Evolutionary conservation across 345 rosid genomes (phyloP), one percentile per base, ranked within the genome.

Genomic region (Heritiera fomes): DNA sequence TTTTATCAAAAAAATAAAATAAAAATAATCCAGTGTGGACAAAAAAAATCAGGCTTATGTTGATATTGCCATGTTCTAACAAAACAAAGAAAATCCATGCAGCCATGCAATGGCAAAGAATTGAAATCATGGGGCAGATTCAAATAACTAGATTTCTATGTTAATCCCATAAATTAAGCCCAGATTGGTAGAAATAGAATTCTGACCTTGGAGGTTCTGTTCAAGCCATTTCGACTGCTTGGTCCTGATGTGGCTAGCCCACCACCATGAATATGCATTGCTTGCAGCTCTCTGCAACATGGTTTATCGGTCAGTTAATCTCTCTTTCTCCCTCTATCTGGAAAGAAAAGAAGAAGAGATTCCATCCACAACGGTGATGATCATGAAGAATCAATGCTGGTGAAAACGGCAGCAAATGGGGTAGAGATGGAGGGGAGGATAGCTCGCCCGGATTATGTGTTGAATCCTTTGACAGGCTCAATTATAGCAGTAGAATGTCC

Each of bases 191-290:
- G 12, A 59, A 59, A 13, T 9, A 18, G 12, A 59, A 59, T 20
- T 79, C 12, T 49, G 81, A 90, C 97, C 97, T 8, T 87, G 89
- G 73, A 93, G 90, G 85, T 89, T 93, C 73, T 88, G 89, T 80
- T 93, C 94, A 12, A 93, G 90, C 97, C 97, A 91, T 88, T 93
- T 91, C 5, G 97, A 93, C 65, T 93, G 95, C 82, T 93, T 93
- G 34, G 97, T 93, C 56, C 97, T 83, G 60, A 93, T 88, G 81
- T 93, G 95, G 86, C 95, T 93, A 4, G 95, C 95, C 97, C 97
- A 93, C 97, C 95, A 91, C 97, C 97, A 93, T 76, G 94, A 91
- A 84, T 93, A 90, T 1, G 97, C 94, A 88, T 90, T 89, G 80
- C 87, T 84, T 71, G 95, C 95, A 43, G 94, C 95, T 85, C 92